phyloP scores from a whole-genome alignment of 441 rosid species.

The Bruguiera hainesii region DNA sequence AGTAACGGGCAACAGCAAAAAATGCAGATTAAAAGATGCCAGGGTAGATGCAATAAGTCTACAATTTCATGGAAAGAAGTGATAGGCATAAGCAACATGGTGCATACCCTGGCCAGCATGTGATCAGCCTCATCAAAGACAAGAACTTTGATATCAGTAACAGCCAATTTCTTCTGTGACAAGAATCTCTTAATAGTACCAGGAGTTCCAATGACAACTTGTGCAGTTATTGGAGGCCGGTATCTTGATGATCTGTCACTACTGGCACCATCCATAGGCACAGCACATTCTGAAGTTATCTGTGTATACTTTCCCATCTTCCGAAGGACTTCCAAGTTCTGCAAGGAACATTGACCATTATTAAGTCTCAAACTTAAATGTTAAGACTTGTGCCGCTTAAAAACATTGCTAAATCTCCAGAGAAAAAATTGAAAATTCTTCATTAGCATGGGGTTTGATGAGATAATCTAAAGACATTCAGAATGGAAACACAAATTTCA shows the following conservation, averaged over 20 bases:
- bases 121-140: constrained; percentile 99
- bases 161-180: constrained; percentile 52
- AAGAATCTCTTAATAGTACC: constrained; percentile 86
- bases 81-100: neutral
- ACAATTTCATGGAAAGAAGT: neutral
- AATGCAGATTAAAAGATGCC: neutral
- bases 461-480: neutral
- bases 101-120: constrained; percentile 81
- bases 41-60: neutral
- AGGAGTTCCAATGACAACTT: constrained; percentile 95
- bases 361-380: constrained; percentile 2
- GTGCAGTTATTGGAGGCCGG: constrained; percentile 51
- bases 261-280: constrained; percentile 53
- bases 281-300: constrained; percentile 65
- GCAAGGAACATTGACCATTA: constrained; percentile 20
- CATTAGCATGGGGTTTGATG: neutral
- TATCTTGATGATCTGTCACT: constrained; percentile 28
- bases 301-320: constrained; percentile 93
- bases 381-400: neutral
- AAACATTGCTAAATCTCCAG: neutral
- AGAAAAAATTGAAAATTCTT: neutral
- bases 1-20: neutral
- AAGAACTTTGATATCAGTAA: constrained; percentile 57
- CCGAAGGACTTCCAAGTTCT: constrained; percentile 89
- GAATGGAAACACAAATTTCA: no score